Percentiles rank a stretch among this genome's conserved stretches.
phyloP scores from a whole-genome alignment of 164 flowering plant species.

The Magnolia kwangsiensis region DNA sequence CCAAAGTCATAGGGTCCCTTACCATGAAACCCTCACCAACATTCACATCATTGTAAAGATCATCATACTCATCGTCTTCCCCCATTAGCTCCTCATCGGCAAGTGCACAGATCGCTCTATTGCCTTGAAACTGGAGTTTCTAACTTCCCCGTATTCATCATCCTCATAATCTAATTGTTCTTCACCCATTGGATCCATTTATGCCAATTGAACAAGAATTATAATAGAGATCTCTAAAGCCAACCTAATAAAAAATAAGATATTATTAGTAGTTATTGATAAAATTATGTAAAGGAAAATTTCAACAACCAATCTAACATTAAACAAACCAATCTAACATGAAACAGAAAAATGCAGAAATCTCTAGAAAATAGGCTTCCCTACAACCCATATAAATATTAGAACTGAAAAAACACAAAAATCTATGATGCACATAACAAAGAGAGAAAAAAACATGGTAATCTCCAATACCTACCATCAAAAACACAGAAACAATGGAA shows the following conservation, averaged over 20 bases:
- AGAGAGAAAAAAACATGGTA: neutral
- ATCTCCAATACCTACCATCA: neutral
- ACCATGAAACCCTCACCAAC: conserved; percentile 50
- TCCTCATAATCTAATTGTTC: too few species aligned
- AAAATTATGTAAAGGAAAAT: neutral
- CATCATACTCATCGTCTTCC: too few species aligned
- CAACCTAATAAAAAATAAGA: neutral
- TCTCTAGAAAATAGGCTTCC: neutral
- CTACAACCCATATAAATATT: neutral
- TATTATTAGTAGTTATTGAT: neutral
- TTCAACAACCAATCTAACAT: neutral
- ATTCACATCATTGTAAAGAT: too few species aligned
- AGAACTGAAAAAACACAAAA: neutral
- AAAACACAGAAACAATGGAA: neutral
- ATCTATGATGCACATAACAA: neutral
- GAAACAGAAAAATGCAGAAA: neutral
- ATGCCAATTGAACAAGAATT: conserved; percentile 9
- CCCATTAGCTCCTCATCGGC: too few species aligned
- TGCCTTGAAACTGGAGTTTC: too few species aligned
- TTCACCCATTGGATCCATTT: too few species aligned
- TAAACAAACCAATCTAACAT: neutral
- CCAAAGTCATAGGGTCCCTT: too few species aligned
- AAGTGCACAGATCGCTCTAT: too few species aligned
- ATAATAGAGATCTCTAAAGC: neutral
- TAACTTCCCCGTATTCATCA: too few species aligned